Conservation (phyloP, 495 filamentous ascomycete species). For the Tetracladium setigerum region DNA sequence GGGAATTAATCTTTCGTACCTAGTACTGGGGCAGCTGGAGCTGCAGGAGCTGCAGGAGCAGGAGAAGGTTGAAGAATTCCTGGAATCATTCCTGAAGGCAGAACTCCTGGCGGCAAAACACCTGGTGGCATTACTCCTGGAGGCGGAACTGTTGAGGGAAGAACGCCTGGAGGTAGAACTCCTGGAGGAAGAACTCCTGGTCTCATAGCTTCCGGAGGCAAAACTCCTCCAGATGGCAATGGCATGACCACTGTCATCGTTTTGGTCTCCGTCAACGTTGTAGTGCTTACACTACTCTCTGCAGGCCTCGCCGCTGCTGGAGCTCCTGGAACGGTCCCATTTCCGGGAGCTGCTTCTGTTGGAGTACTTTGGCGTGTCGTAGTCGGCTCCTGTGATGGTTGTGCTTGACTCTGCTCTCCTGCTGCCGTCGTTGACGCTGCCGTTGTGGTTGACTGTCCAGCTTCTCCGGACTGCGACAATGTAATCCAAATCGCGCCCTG, state of each 20-base stretch:
- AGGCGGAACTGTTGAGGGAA: too few species aligned
- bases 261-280: neutral
- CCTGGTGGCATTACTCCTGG: neutral
- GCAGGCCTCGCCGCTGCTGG: constrained; percentile 8
- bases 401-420: neutral
- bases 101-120: neutral
- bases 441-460: constrained; percentile 3
- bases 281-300: constrained; percentile 5
- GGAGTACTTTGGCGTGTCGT: neutral
- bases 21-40: constrained; percentile 5
- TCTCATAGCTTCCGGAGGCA: too few species aligned
- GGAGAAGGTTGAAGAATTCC: neutral
- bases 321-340: too few species aligned
- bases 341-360: neutral
- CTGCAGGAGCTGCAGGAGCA: constrained; percentile 3
- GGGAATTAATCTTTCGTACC: neutral
- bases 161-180: too few species aligned
- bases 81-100: neutral
- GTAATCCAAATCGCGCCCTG: too few species aligned
- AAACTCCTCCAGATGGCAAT: too few species aligned
- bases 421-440: constrained; percentile 6
- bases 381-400: neutral
- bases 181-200: too few species aligned
- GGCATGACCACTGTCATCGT: too few species aligned
- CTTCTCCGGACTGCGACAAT: too few species aligned